Conservation (phyloP, 495 filamentous ascomycete species). For the Hypomontagnella monticulosa region DNA sequence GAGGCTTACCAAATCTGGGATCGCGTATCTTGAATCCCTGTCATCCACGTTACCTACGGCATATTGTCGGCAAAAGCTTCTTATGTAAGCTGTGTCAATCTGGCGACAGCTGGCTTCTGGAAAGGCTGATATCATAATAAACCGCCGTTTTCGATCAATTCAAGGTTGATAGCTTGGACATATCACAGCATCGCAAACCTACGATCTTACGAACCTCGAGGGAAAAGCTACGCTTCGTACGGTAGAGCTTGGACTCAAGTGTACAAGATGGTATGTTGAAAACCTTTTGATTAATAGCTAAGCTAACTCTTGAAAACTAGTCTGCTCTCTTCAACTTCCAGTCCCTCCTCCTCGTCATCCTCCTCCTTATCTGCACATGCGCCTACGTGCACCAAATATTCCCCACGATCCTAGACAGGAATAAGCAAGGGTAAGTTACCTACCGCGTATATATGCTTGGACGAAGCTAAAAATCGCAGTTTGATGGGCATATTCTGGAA, state of each 20-base stretch:
- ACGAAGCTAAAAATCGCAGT: slow-evolving; percentile 53
- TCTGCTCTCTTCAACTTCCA: slow-evolving; percentile 98
- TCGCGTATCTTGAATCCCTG: background rate
- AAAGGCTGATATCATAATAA: slow-evolving; percentile 18
- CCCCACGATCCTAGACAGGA: slow-evolving; percentile 90
- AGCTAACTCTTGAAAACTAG: slow-evolving; percentile 59
- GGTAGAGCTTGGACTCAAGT: background rate
- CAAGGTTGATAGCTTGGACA: background rate
- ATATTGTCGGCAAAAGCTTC: slow-evolving; percentile 13
- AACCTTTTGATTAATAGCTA: slow-evolving; percentile 33
- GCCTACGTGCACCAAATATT: slow-evolving; percentile 91
- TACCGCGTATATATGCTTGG: background rate
- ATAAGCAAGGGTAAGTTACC: slow-evolving; percentile 80
- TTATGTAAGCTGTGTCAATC: slow-evolving; percentile 32
- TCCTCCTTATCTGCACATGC: slow-evolving; percentile 95
- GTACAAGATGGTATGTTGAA: slow-evolving; percentile 27
- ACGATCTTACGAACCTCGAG: background rate
- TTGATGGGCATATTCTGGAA: slow-evolving; percentile 96
- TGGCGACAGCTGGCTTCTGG: slow-evolving; percentile 33
- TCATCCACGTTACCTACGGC: slow-evolving; percentile 17
- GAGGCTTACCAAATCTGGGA: background rate
- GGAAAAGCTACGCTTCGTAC: background rate
- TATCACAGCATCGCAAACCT: background rate
- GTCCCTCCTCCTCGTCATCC: slow-evolving; percentile 88
- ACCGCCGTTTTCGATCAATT: background rate